Base-by-base conservation (phyloP, 805 yeast species). In the Zygosaccharomyces bailii region DNA sequence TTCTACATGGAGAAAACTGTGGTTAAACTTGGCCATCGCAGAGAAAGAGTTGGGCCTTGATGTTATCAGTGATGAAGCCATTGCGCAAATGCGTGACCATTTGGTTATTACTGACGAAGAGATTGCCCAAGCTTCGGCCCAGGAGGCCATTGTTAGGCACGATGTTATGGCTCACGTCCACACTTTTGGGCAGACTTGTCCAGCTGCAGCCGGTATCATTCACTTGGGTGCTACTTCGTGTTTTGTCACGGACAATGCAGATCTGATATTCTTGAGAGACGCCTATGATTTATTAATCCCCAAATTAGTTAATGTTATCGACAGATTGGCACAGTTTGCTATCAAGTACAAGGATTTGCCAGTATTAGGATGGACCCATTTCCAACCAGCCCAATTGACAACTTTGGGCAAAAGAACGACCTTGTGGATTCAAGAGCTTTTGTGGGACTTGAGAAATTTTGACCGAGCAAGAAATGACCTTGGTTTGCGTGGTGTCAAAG, bases 111-210 rank as follows among this genome's bases (percentile, higher is more conserved):
- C 96, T 6, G 97, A 91, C 66, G 95, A 86, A 56, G 98, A 95
- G 62, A 88, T 93, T 52, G 88, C 75, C 46, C 85, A 74, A 46
- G 98, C 99, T 34, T 73, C 90, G 46, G 80, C 78, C 55, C 97
- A 93, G 71, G 99, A 93, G 70, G 96, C 98, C 42, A 89, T 85
- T 66, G 98, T 93, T 46, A 86, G 99, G 74, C 99, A 93, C 69
- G 99, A 93, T 65, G 99, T 93, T 57, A 93, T 93, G 99, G 96
- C 98, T 45, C 99, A 93, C 59, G 99, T 93, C 45, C 99, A 93
- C 65, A 86, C 84, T 46, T 93, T 86, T 66, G 99, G 99, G 55
- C 76, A 82, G 58, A 80, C 86, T 11, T 86, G 95, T 59, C 99
- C 99, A 14, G 84, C 84, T 5, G 99, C 99, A 27, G 91, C 98